Base-by-base conservation (phyloP, 768 basidiomycete genomes). In the Kwoniella europaea region DNA sequence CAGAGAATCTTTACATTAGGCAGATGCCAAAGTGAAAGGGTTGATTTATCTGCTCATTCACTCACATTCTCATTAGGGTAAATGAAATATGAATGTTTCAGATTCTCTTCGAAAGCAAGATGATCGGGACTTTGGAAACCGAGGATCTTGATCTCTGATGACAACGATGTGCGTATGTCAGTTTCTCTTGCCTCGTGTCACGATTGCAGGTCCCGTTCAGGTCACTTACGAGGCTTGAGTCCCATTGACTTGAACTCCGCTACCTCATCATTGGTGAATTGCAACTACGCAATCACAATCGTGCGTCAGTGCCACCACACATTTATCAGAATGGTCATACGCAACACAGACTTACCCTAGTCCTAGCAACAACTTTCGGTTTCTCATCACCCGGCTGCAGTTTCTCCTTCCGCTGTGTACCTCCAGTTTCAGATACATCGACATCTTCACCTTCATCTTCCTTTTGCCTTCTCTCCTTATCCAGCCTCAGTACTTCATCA, bases 11-110 rank as follows among this genome's bases (percentile, higher is more conserved):
- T 35, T 9, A 35, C 35, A 35, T 35, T 35, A 9, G 5, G 35
- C 35, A 35, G 35, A 35, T 9, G 35, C 35, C 35, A 35, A 6
- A 6, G 35, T 0, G 35, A 35, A 35, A 62, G 16, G 46, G 22
- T 13, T n/a, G 44, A 4, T 13, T 44, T 7, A 44, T 13, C 22
- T 24, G 12, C 7, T 35, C 35, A 4, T 22, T 18, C 4, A 82
- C 87, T 65, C 72, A 93, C 96, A 84, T 88, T 85, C 82, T 99
- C 97, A 77, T 95, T 90, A 0, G 97, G 97, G 81, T 93, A 92
- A 66, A 98, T 88, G 82, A 98, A 98, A 57, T 89, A 84, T 0
- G 94, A 90, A 83, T 98, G 94, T 78, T 93, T 96, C 78, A 97
- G 84, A 74, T 95, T 96, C 79, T 98, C 93, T 80, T 94, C 91